These are phyloP conservation scores for Boletus mariae DNA, from an alignment of 1,284 basidiomycete genomes.

Conservation along the genomic window DNA sequence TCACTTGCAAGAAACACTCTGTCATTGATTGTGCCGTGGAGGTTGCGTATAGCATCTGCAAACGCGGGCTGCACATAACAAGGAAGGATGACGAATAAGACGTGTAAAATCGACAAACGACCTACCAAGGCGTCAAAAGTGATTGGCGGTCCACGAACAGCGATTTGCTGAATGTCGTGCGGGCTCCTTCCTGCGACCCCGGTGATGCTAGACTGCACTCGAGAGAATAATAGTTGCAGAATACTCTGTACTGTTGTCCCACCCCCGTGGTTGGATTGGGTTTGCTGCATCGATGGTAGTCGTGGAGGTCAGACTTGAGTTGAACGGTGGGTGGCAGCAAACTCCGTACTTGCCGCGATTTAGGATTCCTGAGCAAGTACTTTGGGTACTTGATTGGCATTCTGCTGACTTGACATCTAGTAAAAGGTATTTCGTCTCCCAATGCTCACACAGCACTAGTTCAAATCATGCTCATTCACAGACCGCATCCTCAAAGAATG, in stretches of 20 bases:
- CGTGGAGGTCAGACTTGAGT: background rate
- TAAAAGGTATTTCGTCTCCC: background rate
- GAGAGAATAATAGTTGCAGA: constrained; percentile 18
- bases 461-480: background rate
- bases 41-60: constrained; percentile 46
- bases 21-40: constrained; percentile 52
- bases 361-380: background rate
- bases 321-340: background rate
- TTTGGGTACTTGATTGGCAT: background rate
- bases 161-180: constrained; percentile 23
- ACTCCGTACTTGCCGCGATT: background rate
- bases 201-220: constrained; percentile 4
- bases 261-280: background rate
- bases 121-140: constrained; percentile 21
- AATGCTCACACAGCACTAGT: too few species aligned
- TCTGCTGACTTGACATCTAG: background rate
- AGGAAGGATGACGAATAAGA: background rate
- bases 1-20: constrained; percentile 48
- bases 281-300: constrained; percentile 6
- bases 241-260: constrained; percentile 1
- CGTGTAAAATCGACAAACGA: background rate
- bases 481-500: background rate
- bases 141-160: constrained; percentile 21
- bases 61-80: constrained; percentile 40
- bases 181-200: constrained; percentile 5